Percentiles rank a stretch among this genome's conserved stretches.
Conservation (phyloP, 768 basidiomycete genomes). For the Agrocybe pediades region DNA sequence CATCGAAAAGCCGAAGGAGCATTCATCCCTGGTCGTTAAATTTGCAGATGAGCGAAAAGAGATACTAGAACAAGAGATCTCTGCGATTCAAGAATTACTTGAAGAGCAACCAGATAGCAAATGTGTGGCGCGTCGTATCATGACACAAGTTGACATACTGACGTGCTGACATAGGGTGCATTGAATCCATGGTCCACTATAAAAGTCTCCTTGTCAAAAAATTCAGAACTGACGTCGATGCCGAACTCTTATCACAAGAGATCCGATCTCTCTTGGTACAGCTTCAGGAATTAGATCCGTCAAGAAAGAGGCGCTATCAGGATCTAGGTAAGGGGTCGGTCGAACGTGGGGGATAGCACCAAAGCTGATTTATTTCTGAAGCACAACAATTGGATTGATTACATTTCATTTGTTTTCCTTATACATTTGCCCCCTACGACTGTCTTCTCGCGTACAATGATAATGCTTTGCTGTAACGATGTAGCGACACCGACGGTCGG, state of each 20-base stretch:
- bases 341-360: background rate
- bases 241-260: constrained; percentile 38
- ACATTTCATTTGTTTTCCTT: background rate
- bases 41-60: constrained; percentile 57
- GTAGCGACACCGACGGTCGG: background rate
- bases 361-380: background rate
- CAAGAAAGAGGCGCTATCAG: constrained; percentile 66
- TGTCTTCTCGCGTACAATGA: background rate
- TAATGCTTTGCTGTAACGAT: background rate
- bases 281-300: constrained; percentile 65
- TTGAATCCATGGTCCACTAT: constrained; percentile 90
- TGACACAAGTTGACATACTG: background rate
- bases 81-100: constrained; percentile 77
- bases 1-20: background rate
- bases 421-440: background rate
- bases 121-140: constrained; percentile 51
- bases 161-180: constrained; percentile 70
- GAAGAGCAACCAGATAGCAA: constrained; percentile 92
- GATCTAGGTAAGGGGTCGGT: constrained; percentile 52
- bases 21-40: background rate
- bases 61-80: constrained; percentile 74
- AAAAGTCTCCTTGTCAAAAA: constrained; percentile 65
- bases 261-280: constrained; percentile 55
- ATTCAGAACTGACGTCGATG: constrained; percentile 35
- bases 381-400: constrained; percentile 7